These are phyloP conservation scores for Erythrobasidium yunnanense DNA, from an alignment of 768 basidiomycete genomes.

Conservation along the genomic window DNA sequence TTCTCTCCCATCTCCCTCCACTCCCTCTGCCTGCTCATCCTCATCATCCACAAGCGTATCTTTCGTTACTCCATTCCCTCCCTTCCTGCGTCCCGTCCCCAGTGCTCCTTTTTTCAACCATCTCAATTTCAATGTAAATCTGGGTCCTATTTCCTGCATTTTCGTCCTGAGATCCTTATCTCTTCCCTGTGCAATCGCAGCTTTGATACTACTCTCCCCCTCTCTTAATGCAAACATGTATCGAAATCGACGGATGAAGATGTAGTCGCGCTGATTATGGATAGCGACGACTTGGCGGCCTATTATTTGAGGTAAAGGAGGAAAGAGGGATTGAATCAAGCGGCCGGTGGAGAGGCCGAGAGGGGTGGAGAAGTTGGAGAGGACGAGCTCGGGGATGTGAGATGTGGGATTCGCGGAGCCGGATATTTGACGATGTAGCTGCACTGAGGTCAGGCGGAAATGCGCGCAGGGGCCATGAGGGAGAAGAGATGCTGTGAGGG, in stretches of 20 bases:
- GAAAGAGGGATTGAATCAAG: conserved; percentile 93
- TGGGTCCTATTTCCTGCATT: conserved; percentile 92
- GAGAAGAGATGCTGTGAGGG: conserved; percentile 79
- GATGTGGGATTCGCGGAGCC: conserved; percentile 68
- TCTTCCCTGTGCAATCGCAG: conserved; percentile 50
- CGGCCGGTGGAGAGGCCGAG: conserved; percentile 86
- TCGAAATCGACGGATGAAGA: conserved; percentile 94
- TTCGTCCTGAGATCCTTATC: conserved; percentile 87
- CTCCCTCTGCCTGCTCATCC: conserved; percentile 13
- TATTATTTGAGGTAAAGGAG: conserved; percentile 85
- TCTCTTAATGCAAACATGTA: conserved; percentile 41
- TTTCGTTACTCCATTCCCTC: conserved; percentile 36
- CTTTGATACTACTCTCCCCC: conserved; percentile 23
- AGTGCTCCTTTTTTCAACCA: conserved; percentile 74
- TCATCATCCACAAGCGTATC: conserved; percentile 23
- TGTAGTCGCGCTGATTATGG: conserved; percentile 93
- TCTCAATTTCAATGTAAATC: conserved; percentile 85
- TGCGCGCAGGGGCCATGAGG: conserved; percentile 89
- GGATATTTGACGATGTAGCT: conserved; percentile 43
- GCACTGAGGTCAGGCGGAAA: conserved; percentile 79
- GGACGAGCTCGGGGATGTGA: conserved; percentile 85
- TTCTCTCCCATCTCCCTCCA: background rate
- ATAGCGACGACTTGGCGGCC: conserved; percentile 93
- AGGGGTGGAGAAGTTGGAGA: conserved; percentile 86
- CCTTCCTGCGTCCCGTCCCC: conserved; percentile 44